Evolutionary conservation across 2,329 filamentous ascomycete genomes (phyloP), one percentile per base, ranked within the genome.

Genomic region (Biscogniauxia sp.): DNA sequence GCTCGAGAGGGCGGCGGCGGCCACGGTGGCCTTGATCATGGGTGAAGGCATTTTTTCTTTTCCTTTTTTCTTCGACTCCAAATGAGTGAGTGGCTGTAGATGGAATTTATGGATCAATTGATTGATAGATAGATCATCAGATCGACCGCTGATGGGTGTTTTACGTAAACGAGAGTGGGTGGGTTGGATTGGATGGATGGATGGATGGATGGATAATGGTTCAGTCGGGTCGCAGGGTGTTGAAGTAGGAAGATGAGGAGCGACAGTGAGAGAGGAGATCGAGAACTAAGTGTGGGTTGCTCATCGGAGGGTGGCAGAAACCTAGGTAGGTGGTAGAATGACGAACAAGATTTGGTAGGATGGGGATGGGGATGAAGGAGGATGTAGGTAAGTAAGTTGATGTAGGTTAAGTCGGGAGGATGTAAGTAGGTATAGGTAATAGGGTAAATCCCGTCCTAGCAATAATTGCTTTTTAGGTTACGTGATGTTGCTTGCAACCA

Each of bases 11-110:
- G 76, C 71, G 7, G 80, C 77, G 20, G 84, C 80, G 70, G 85
- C 83, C 32, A 85, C 66, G 28, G 82, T 84, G 57, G 83, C 81
- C 62, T 77, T 79, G 54, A 80, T 73, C 63, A 86, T 81, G 2
- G 80, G 80, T 45, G 82, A 82, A 53, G 75, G 77, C 79, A 81
- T 81, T 17, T n/a, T 45, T 45, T 45, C 17, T n/a, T 17, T 45
- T 45, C n/a, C 37, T 15, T 45, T 17, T 45, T 45, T 45, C 1
- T 45, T 45, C 5, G 37, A 7, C 9, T 23, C 5, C 28, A 32
- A 32, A n/a, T n/a, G n/a, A n/a, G n/a, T 32, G 28, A 23, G 28
- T 32, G 11, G 11, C 3, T 17, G 2, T 45, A n/a, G 37, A 45
- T 15, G 9, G 6, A 3, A 9, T 9, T 4, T 45, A 45, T 3